A percentile compares a stretch with the other conserved stretches of the same genome.
Evolutionary conservation across 306 rosid species (phyloP).

Genomic region (Vigna angularis): DNA sequence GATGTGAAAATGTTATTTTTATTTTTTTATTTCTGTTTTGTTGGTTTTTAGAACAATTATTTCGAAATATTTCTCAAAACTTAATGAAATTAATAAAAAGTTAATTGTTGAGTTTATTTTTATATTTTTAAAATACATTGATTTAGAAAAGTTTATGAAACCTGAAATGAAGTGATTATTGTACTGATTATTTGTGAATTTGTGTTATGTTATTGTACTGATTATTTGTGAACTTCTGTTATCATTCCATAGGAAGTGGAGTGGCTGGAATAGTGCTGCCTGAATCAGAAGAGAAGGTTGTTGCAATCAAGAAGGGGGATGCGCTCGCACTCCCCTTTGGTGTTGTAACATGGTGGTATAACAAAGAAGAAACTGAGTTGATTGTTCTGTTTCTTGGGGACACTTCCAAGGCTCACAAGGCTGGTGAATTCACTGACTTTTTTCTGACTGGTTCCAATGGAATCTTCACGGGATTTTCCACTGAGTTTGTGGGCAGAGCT

Average conservation of each 20-base stretch:
- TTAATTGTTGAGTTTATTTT: too few relatives aligned
- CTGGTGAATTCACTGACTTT: constrained; percentile 83
- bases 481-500: constrained; percentile 80
- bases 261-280: constrained; percentile 74
- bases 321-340: constrained; percentile 87
- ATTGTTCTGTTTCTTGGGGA: constrained; percentile 80
- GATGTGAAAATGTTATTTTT: too few relatives aligned
- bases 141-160: too few relatives aligned
- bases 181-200: background rate
- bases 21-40: too few relatives aligned
- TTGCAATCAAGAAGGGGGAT: constrained; percentile 84
- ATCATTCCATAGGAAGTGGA: constrained; percentile 57
- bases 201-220: constrained; percentile 8
- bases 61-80: too few relatives aligned
- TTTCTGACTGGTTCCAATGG: constrained; percentile 74
- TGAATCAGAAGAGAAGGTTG: constrained; percentile 73
- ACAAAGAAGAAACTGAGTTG: constrained; percentile 72
- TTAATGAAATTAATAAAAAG: too few relatives aligned
- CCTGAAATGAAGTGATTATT: background rate
- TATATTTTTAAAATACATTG: too few relatives aligned
- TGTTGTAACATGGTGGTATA: constrained; percentile 86
- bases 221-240: background rate
- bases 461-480: constrained; percentile 73
- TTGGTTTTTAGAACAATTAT: too few relatives aligned
- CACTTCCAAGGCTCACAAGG: constrained; percentile 78